Evolutionary conservation across 1,139 yeast species (phyloP), one percentile per base, ranked within the genome.

Genomic region (Blastobotrys illinoisensis): DNA sequence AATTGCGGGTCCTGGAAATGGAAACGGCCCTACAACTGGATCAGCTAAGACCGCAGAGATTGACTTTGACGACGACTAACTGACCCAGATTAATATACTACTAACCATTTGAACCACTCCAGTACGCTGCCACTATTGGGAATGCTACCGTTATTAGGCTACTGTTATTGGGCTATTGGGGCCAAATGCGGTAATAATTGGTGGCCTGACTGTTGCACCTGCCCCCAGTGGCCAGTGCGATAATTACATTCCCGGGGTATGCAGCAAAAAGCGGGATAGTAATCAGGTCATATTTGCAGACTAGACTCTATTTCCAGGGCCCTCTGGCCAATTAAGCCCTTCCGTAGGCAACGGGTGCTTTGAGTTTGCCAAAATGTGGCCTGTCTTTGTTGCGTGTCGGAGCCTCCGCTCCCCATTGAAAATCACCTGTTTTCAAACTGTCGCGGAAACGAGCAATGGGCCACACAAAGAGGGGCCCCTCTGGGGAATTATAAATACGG

Each of bases 1-100:
- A n/a, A n/a, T n/a, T n/a, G n/a, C n/a, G n/a, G n/a, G n/a, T n/a
- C n/a, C n/a, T 16, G 18, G 32, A 5, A 43, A 19, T 13, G 14
- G 5, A 4, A 36, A 36, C 44, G 18, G 7, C 44, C 11, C 32
- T 9, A 5, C 32, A 26, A 26, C 9, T 26, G 46, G 40, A 9
- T 21, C 23, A 9, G 48, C 23, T 11, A 26, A 44, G 19, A 28
- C 48, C 4, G 53, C 53, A 11, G 53, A 51, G 32, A 51, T 51
- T 44, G 53, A 51, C 21, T 47, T 51, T 26, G 53, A 49, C 26
- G 51, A 49, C 36, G 51, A 44, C 26, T 26, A 46, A 19, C 14
- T 21, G 40, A 24, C 40, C 36, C 32, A 9, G 21, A 43, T 26
- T 7, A n/a, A 32, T n/a, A 32, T 32, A 32, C 14, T 20, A 7